Evolutionary conservation across 2,329 filamentous ascomycete genomes (phyloP), one percentile per base, ranked within the genome.

Genomic region (Diplodia intermedia): DNA sequence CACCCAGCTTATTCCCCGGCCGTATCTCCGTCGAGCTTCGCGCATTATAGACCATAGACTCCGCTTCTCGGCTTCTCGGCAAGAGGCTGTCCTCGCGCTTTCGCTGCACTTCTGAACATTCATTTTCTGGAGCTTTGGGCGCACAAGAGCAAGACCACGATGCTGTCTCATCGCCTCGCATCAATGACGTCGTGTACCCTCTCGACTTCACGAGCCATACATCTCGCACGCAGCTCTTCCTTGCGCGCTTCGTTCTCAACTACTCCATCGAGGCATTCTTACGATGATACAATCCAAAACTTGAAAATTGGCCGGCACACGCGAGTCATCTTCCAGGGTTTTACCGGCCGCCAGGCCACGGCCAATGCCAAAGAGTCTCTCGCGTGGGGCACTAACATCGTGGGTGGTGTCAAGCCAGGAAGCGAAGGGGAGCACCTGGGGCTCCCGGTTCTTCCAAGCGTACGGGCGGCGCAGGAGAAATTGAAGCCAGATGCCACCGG

Each of bases 311-410:
- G 88, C 18, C 82, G 83, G 36, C 84, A 90, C 74, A 91, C 89
- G 0, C 83, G 84, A 62, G 89, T 91, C 68, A 85, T 91, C 67
- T 91, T 90, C 73, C 89, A 91, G 74, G 89, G 89, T 1, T 91
- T 91, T 76, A 91, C 89, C 20, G 89, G 89, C 79, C 82, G 82
- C 71, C 82, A 88, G 79, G 90, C 91, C 12, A 94, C 91, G 1
- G 86, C 87, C 72, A 93, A 94, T 79, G 91, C 91, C 38, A 86
- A 87, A 77, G 90, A 93, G 76, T 92, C 90, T 14, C 80, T 94
- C 69, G 87, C 84, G 77, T 94, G 90, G 86, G 91, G 91, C 14
- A 94, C 91, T 49, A 90, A 92, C 47, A 89, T 94, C 69, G 90
- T 94, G 0, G 91, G 91, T 36, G 91, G 91, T 31, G 90, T 93